Evolutionary conservation across 306 rosid species (phyloP), one percentile per base, ranked within the genome.

Genomic region (Rubus idaeus): DNA sequence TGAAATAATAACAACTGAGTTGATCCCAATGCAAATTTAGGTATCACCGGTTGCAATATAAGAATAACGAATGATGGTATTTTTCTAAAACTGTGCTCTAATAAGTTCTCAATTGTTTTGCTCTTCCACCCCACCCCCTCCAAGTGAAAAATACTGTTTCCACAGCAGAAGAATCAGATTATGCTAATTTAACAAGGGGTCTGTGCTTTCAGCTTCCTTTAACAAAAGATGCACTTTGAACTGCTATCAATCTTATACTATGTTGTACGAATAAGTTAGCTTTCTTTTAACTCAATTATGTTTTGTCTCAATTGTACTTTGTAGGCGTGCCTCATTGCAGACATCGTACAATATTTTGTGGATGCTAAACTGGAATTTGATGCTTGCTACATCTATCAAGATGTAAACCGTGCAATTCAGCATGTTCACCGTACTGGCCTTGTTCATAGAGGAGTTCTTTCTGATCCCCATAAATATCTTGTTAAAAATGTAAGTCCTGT

Each of bases 301-400:
- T 74, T 78, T 55, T 71, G 75, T 46, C 41, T 72, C 42, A 11
- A 21, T 74, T 57, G 42, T 84, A 74, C 64, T 84, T 78, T 75
- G 83, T 80, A 94, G 98, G 98, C 98, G 79, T 94, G 98, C 92
- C 98, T 94, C 74, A 91, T 94, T 80, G 95, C 98, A 49, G 98
- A 94, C 88, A 85, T 94, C 16, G 93, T 94, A 82, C 98, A 94
- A 81, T 87, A 94, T 80, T 94, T 94, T 40, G 95, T 88, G 73
- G 93, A 94, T 84, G 96, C 96, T 70, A 92, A 90, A 83, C 92
- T 94, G 79, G 92, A 92, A 80, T 94, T 92, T 82, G 98, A 94
- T 87, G 89, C 97, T 74, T 78, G 91, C 73, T 94, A 94, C 87
- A 81, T 94, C 79, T 94, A 89, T 87, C 85, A 94, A 88, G 98